phyloP scores from a whole-genome alignment of 1,284 basidiomycete genomes.

The Naganishia liquefaciens region DNA sequence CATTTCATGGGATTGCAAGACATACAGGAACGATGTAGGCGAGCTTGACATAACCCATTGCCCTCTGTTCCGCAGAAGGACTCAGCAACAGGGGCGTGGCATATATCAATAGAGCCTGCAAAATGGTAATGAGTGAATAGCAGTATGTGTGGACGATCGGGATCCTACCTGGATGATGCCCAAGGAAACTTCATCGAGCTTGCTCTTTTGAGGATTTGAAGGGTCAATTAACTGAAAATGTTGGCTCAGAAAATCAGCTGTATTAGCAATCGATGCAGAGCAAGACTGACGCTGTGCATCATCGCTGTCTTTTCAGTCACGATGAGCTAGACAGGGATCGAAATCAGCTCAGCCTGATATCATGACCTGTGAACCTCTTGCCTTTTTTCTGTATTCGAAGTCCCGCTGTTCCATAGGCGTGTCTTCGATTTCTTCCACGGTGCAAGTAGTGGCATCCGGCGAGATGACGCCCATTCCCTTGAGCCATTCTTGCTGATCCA shows the following conservation, averaged over 20 bases:
- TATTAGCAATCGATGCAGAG: not conserved
- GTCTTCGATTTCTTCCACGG: slow-evolving; percentile 26
- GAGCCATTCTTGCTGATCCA: slow-evolving; percentile 28
- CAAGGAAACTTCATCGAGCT: slow-evolving; percentile 11
- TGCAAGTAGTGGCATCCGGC: slow-evolving; percentile 16
- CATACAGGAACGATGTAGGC: slow-evolving; percentile 51
- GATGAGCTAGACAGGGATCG: slow-evolving; percentile 15
- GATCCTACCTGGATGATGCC: slow-evolving; percentile 30
- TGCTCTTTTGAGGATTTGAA: slow-evolving; percentile 13
- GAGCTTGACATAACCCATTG: slow-evolving; percentile 28
- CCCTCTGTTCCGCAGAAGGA: slow-evolving; percentile 19
- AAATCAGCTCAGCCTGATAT: not conserved
- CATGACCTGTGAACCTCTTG: not conserved
- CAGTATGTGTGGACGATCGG: no score
- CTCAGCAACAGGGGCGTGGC: slow-evolving; percentile 29
- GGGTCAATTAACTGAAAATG: slow-evolving; percentile 8
- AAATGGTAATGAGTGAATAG: no score
- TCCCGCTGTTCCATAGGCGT: slow-evolving; percentile 29
- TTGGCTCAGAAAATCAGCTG: slow-evolving; percentile 1
- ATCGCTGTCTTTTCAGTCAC: slow-evolving; percentile 26
- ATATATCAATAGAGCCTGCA: slow-evolving; percentile 30
- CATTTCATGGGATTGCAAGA: slow-evolving; percentile 32
- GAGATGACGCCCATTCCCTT: slow-evolving; percentile 26
- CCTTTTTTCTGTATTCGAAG: slow-evolving; percentile 32
- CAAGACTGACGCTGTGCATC: slow-evolving; percentile 21